Evolutionary conservation across 805 yeast species (phyloP), one percentile per base, ranked within the genome.

Genomic region (Kregervanrija delftensis): DNA sequence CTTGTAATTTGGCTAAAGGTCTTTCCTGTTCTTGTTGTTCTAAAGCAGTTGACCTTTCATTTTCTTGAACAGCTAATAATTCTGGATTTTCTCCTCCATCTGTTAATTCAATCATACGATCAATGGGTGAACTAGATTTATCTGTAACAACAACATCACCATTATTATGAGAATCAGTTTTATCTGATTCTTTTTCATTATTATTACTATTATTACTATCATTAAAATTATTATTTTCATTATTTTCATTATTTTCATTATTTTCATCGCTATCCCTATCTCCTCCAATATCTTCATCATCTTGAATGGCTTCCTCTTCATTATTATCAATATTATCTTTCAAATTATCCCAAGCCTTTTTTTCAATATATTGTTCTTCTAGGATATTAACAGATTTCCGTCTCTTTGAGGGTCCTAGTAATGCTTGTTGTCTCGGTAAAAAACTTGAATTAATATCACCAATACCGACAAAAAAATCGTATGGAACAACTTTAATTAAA

Each of bases 361-460:
- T 50, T n/a, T 58, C 50, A 15, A 58, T 52, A 12, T 67, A 34
- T 40, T 67, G 61, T 28, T 76, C 79, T 52, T 81, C 84, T 35
- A 81, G 56, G 39, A 69, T 69, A 5, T 75, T 84, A 38, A 81
- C 72, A 0, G 82, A 71, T 46, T 72, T 76, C 35, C 84, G 59
- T 54, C 77, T 71, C 51, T 78, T 81, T 1, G 81, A 72, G 6
- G 93, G 90, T 1, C 86, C 86, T 32, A 73, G 44, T 15, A 72
- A 43, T 8, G 67, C 65, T 51, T 72, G 80, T 49, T 88, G 86
- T 56, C 86, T 82, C 0, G 99, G 98, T 45, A 93, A 67, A 58
- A 89, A 89, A 52, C 88, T 83, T 15, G 96, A 87, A 58, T 93
- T 93, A 58, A 93, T 93, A 67, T 93, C 99, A 30, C 99, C 99